Evolutionary conservation across 1,139 yeast genomes (phyloP), one percentile per base, ranked within the genome.

Genomic region (Magnusiomyces ingens): DNA sequence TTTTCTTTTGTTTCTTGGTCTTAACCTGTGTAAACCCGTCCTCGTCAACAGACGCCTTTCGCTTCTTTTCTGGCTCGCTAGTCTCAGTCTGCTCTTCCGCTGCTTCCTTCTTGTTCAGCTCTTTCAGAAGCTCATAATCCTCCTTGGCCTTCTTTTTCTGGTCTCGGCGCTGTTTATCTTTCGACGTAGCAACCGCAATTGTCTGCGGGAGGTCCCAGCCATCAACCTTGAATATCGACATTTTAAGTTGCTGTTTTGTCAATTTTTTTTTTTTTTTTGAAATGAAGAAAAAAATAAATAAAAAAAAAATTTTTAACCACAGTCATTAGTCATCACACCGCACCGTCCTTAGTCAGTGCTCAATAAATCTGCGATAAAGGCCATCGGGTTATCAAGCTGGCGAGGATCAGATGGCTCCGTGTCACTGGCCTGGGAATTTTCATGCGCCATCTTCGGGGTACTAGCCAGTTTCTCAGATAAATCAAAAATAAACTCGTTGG

Each of bases 121-220:
- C 57, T 49, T 52, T 53, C 15, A 52, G 50, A 46, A 52, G 53
- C 51, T 56, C 53, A 46, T 46, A 51, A 18, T 18, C 32, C 19
- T 53, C 45, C 21, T 54, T 49, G 17, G 43, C 47, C 19, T 21
- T 49, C 42, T 57, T 52, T 15, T 45, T 46, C 51, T 50, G 48
- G 35, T 47, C 48, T 17, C 42, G 22, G 18, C 41, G 22, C 13
- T 45, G 42, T 35, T 51, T 45, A 35, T 53, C 51, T 18, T 43
- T 49, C 40, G 52, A 47, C 2, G 44, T 42, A 12, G 41, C 53
- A 17, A 73, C 66, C 1, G 75, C 80, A 35, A 84, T 76, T 57
- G 75, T 73, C 49, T 75, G 71, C 60, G 83, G 80, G 53, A 86
- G 69, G 56, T 83, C 77, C 95, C 95, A 86, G 18, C 94, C 95